Conservation (phyloP, 148 eudicot genomes). For the Pharnaceum exiguum region DNA sequence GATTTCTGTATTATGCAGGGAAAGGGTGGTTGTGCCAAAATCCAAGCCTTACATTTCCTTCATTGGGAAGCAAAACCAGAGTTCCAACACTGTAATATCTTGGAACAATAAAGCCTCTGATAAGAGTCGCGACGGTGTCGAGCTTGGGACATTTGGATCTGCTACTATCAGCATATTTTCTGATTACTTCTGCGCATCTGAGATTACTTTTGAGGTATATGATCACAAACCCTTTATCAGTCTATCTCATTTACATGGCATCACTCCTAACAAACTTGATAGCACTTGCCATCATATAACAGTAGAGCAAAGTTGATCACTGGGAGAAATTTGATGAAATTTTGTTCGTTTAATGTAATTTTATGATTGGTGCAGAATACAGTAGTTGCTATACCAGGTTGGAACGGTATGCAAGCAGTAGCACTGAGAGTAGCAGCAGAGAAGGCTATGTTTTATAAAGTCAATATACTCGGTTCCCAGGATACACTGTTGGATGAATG, state of each 20-base stretch:
- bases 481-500: constrained; percentile 77
- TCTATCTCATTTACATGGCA: neutral
- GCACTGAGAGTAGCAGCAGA: constrained; percentile 73
- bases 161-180: constrained; percentile 69
- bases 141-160: constrained; percentile 65
- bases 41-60: constrained; percentile 75
- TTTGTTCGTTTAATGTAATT: too few species aligned
- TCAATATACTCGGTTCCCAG: constrained; percentile 64
- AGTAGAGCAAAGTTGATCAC: neutral
- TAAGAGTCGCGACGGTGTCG: constrained; percentile 32
- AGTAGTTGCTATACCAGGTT: constrained; percentile 50
- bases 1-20: constrained; percentile 37
- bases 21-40: constrained; percentile 60
- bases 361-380: constrained; percentile 43
- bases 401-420: constrained; percentile 72
- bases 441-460: constrained; percentile 57
- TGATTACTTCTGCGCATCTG: constrained; percentile 73
- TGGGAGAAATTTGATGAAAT: neutral
- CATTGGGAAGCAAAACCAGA: constrained; percentile 45
- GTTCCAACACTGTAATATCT: constrained; percentile 49
- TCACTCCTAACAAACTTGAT: neutral
- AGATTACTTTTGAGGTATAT: constrained; percentile 73
- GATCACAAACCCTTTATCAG: neutral
- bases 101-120: constrained; percentile 81
- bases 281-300: neutral